A percentile compares a stretch with the other conserved stretches of the same genome.
Conservation (phyloP, 2,329 filamentous ascomycete genomes). For the Penicillium digitatum region DNA sequence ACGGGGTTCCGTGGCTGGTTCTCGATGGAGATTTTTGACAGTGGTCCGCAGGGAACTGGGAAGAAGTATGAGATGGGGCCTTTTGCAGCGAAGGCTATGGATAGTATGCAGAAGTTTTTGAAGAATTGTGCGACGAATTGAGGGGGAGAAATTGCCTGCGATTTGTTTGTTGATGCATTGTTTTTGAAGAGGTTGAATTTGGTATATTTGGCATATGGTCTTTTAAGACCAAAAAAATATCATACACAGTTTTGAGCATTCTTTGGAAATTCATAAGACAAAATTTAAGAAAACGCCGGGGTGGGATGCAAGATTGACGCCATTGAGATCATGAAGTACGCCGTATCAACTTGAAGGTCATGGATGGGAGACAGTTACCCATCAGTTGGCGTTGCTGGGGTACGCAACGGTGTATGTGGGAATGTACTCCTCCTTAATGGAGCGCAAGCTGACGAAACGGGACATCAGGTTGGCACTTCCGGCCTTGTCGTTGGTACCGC, state of each 20-base stretch:
- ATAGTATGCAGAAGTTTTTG: slow-evolving; percentile 46
- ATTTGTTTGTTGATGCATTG: neutral
- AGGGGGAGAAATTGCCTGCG: neutral
- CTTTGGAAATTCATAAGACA: neutral
- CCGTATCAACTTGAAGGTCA: slow-evolving; percentile 1
- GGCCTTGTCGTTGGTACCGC: slow-evolving; percentile 70
- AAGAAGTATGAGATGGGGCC: slow-evolving; percentile 48
- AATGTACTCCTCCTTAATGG: slow-evolving; percentile 72
- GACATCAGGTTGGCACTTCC: slow-evolving; percentile 61
- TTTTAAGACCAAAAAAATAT: neutral
- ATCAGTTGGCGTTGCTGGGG: slow-evolving; percentile 64
- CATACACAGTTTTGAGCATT: slow-evolving; percentile 3
- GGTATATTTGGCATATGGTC: slow-evolving; percentile 2
- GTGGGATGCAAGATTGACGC: slow-evolving; percentile 22
- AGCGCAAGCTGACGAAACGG: slow-evolving; percentile 63
- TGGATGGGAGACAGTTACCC: neutral
- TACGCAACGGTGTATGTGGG: slow-evolving; percentile 62
- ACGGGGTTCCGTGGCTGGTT: slow-evolving; percentile 67
- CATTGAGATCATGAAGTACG: slow-evolving; percentile 20
- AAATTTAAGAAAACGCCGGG: slow-evolving; percentile 15
- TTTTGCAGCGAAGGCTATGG: slow-evolving; percentile 53
- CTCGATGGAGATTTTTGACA: slow-evolving; percentile 67
- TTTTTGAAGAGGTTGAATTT: neutral
- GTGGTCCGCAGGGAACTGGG: slow-evolving; percentile 52
- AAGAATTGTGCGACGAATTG: slow-evolving; percentile 32